These are phyloP conservation scores for Pyrus betulifolia DNA, from an alignment of 306 rosid genomes.

Conservation along the genomic window DNA sequence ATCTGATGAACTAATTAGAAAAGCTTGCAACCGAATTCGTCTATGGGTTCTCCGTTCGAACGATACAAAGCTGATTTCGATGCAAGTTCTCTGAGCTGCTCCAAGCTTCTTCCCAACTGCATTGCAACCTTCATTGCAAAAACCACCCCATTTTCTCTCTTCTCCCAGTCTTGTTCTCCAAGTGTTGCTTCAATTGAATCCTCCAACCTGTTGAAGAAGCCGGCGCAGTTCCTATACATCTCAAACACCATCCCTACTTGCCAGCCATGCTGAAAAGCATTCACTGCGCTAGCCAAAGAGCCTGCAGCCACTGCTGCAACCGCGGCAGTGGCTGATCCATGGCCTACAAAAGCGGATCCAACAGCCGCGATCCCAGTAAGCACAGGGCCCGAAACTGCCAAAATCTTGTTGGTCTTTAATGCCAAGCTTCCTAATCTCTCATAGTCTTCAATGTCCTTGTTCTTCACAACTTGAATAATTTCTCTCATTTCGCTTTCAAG, in stretches of 20 bases:
- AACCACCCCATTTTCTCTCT: conserved; percentile 54
- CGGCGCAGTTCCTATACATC: conserved; percentile 52
- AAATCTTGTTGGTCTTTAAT: conserved; percentile 47
- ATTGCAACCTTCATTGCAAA: conserved; percentile 58
- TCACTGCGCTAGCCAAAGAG: conserved; percentile 39
- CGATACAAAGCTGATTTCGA: conserved; percentile 39
- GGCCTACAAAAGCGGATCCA: conserved; percentile 38
- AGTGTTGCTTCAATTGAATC: conserved; percentile 38
- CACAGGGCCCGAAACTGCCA: conserved; percentile 62
- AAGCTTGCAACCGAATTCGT: conserved; percentile 66
- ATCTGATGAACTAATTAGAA: conserved; percentile 18
- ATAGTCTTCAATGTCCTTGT: conserved; percentile 57
- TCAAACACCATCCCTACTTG: conserved; percentile 77
- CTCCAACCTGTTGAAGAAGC: conserved; percentile 44
- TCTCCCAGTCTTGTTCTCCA: conserved; percentile 41
- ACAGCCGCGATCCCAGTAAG: conserved; percentile 60
- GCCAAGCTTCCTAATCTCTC: conserved; percentile 53
- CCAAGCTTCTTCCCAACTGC: conserved; percentile 58
- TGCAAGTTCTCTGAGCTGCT: conserved; percentile 43
- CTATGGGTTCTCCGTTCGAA: conserved; percentile 27
- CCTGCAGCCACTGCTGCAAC: conserved; percentile 48
- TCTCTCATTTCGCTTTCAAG: conserved; percentile 54
- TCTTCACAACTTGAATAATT: conserved; percentile 36
- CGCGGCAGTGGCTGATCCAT: conserved; percentile 6
- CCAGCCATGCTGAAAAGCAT: conserved; percentile 53